Base-by-base conservation (phyloP, 2,329 filamentous ascomycete genomes). In the Cercospora berteroae region DNA sequence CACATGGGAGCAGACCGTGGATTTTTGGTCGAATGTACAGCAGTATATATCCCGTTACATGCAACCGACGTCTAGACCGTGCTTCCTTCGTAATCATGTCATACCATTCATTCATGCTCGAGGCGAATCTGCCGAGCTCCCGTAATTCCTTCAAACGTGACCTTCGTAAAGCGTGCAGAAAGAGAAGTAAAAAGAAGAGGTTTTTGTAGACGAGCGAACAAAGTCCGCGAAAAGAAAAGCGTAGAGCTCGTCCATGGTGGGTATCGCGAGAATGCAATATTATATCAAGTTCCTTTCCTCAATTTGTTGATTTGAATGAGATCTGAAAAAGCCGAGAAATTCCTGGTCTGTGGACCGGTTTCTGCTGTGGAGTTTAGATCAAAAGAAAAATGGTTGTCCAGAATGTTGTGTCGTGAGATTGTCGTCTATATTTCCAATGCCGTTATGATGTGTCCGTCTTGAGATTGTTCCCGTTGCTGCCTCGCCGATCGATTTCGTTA, bases 401-500 rank as follows among this genome's bases (percentile, higher is more conserved):
- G 44, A 31, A 58, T 58, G 62, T 61, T 58, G 25, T 50, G 63
- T 68, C 66, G 63, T 68, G 66, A 65, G 66, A 68, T 55, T 36
- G 58, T 65, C 66, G 63, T 63, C 62, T 66, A 64, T 66, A 60
- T 60, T 71, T 48, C 42, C 20, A 42, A 29, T 23, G 58, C 61
- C 64, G 55, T 62, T 36, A 36, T 70, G 63, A 70, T 66, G 59
- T 58, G 63, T 71, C 70, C 50, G 66, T 50, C 52, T 69, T 71
- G 59, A 66, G 67, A 29, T 59, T 60, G 27, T 67, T 58, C 55
- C 69, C 70, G 62, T 70, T 62, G 57, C 67, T 70, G 59, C 69
- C 61, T 20, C 72, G 72, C 5, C 69, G 52, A 39, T 78, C 76
- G 59, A 75, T 71, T 33, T 75, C 71, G 9, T 74, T 70, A 29